These are phyloP conservation scores for Epicoccum nigrum DNA, from an alignment of 2,329 filamentous ascomycete genomes.

Conservation along the genomic window DNA sequence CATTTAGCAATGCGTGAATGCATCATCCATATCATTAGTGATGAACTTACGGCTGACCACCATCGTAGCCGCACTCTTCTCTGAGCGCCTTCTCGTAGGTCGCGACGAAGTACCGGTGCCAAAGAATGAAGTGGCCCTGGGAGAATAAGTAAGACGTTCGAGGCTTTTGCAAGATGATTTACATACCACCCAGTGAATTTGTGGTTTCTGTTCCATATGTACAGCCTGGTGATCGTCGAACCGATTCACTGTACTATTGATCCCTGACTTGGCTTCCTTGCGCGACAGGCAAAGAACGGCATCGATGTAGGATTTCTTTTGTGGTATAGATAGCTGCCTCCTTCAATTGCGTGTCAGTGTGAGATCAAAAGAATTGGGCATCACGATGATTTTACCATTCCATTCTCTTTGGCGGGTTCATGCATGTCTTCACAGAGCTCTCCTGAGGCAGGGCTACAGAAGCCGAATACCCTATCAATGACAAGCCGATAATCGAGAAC, in stretches of 20 bases:
- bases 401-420: not conserved
- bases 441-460: too few species aligned
- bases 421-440: too few species aligned
- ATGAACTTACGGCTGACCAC: conserved; percentile 23
- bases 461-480: too few species aligned
- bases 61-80: conserved; percentile 31
- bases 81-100: conserved; percentile 33
- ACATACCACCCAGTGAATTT: conserved; percentile 32
- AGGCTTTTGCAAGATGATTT: not conserved
- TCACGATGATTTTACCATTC: not conserved
- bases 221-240: conserved; percentile 34
- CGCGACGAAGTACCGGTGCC: conserved; percentile 31
- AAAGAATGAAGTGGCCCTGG: conserved; percentile 15
- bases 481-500: too few species aligned
- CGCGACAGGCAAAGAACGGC: conserved; percentile 32
- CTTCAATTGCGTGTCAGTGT: not conserved
- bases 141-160: not conserved
- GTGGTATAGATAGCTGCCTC: conserved; percentile 28
- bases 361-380: not conserved
- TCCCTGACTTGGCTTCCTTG: conserved; percentile 24
- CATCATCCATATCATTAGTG: too few species aligned
- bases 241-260: conserved; percentile 24
- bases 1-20: conserved; percentile 36
- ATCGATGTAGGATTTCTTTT: conserved; percentile 31
- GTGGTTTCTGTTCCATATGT: conserved; percentile 26